These are phyloP conservation scores for Anethum foeniculum DNA, from an alignment of 140 eudicot genomes.

Conservation along the genomic window DNA sequence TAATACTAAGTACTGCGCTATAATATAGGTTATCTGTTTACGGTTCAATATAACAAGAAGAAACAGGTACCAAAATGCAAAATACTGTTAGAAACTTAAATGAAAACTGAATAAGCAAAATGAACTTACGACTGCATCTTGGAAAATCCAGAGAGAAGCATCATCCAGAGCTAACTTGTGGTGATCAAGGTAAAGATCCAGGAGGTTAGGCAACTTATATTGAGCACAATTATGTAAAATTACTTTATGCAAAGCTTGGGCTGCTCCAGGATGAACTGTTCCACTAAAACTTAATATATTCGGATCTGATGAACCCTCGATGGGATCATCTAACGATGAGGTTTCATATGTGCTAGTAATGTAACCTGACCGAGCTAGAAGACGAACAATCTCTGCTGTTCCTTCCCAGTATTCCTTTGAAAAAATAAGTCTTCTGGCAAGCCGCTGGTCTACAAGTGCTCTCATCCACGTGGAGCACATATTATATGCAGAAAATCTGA, in stretches of 20 bases:
- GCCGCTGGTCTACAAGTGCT: slow-evolving; percentile 60
- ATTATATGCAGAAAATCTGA: slow-evolving; percentile 44
- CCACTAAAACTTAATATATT: slow-evolving; percentile 23
- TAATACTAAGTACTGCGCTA: neutral
- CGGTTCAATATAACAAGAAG: neutral
- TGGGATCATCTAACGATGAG: slow-evolving; percentile 29
- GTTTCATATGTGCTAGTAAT: slow-evolving; percentile 24
- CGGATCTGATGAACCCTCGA: slow-evolving; percentile 36
- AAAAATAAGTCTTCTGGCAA: slow-evolving; percentile 61
- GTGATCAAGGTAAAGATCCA: slow-evolving; percentile 89
- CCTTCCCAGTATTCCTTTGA: slow-evolving; percentile 77
- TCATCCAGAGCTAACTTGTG: slow-evolving; percentile 64
- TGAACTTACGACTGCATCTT: slow-evolving; percentile 62
- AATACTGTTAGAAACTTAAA: neutral
- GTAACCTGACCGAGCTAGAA: slow-evolving; percentile 73
- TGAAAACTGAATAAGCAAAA: neutral
- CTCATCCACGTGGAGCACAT: slow-evolving; percentile 72
- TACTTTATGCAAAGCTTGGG: slow-evolving; percentile 66
- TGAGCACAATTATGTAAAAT: slow-evolving; percentile 63
- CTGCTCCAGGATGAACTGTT: slow-evolving; percentile 36
- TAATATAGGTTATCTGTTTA: neutral
- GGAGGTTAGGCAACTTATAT: slow-evolving; percentile 70
- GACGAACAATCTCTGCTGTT: slow-evolving; percentile 52
- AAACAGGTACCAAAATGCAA: neutral
- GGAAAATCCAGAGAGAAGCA: slow-evolving; percentile 43